Conservation (phyloP, 345 rosid genomes). For the Populus euphratica region DNA sequence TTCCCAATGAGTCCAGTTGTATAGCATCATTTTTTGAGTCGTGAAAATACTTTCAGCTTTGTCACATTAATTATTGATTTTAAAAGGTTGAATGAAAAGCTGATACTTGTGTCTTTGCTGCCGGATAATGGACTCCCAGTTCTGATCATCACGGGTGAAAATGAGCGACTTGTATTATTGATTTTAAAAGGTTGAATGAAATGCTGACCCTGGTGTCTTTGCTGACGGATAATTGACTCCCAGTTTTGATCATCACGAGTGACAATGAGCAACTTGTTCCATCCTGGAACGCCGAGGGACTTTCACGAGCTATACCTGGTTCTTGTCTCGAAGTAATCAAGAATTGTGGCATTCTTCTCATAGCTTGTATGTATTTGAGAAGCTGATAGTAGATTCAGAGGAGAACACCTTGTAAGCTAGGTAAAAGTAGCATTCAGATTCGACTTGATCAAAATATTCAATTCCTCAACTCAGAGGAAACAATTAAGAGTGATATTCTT, state of each 20-base stretch:
- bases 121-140: conserved; percentile 33
- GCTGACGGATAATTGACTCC: neutral
- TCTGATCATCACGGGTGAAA: conserved; percentile 73
- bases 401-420: neutral
- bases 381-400: neutral
- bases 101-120: conserved; percentile 8
- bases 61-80: neutral
- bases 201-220: conserved; percentile 11
- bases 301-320: conserved; percentile 66
- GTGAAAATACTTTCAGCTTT: neutral
- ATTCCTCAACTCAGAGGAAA: neutral
- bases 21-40: neutral
- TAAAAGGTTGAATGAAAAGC: neutral
- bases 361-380: neutral
- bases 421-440: neutral
- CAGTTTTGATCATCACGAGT: conserved; percentile 77
- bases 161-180: conserved; percentile 54
- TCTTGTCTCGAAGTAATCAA: conserved; percentile 59
- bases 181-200: neutral
- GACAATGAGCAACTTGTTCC: conserved; percentile 83
- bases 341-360: too few relatives aligned
- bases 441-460: neutral
- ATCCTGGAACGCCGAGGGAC: conserved; percentile 79
- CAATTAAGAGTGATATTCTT: neutral
- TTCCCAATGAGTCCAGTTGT: neutral